Base-by-base conservation (phyloP, 108 stramenopile genomes). In the Fistulifera pelliculosa region DNA sequence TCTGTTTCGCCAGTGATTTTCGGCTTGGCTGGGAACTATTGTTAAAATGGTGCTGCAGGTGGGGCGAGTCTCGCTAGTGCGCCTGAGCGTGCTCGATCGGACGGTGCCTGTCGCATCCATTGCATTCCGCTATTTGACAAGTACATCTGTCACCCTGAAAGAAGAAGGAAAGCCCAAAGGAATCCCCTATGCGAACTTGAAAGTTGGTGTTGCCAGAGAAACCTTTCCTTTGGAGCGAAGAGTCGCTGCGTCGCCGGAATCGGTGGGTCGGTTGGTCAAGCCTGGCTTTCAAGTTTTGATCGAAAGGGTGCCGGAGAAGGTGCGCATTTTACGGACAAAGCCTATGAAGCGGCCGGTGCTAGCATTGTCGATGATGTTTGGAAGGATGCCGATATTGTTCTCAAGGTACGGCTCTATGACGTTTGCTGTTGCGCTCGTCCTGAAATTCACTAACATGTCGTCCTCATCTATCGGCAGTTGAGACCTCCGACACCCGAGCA, bases 201-300 rank as follows among this genome's bases (percentile, higher is more conserved):
- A 80, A 11, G 79, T 99, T 31, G 98, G 98, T 28, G 76, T 99
- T 24, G 96, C 96, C 6, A 94, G 92, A 76, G 98, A 99, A 55
- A 74, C 40, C 23, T 83, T 68, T 64, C 80, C 86, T 15, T 56
- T 85, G 49, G 97, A 99, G 74, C 86, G 81, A 57, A 80, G 95
- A 23, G 94, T 95, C 7, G 84, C 92, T 17, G 87, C 87, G 1
- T 90, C 88, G 0, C 92, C 96, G 5, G 92, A 92, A 66, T 82
- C 87, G 24, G 87, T 94, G 17, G 53, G 69, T 45, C 76, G 83
- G 47, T 58, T 94, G 38, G 71, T 76, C 58, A 83, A 83, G 56
- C 87, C 93, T 17, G 90, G 90, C 14, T 91, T 94, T 43, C 61
- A 53, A 17, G 91, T 97, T 12, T 42, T 83, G 4, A 63, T 97